Evolutionary conservation across 371 early-diverging fungal genomes (phyloP).

Genomic region (Dichotomocladium elegans): DNA sequence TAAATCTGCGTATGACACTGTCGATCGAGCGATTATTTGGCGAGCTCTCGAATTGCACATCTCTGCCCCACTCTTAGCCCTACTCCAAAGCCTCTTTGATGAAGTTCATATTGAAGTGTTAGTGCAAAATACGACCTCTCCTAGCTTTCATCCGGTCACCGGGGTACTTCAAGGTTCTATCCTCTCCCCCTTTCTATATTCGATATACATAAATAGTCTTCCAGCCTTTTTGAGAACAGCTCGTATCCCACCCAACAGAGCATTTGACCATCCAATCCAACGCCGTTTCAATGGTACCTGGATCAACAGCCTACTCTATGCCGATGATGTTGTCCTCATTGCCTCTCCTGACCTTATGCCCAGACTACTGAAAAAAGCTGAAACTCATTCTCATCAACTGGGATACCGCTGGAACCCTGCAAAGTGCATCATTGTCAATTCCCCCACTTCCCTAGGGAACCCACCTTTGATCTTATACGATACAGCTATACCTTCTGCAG

Average conservation of each 20-base stretch:
- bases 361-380: background rate
- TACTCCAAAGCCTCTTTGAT: slow-evolving; percentile 17
- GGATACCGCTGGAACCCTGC: slow-evolving; percentile 22
- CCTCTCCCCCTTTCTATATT: too few relatives aligned
- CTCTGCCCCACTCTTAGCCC: background rate
- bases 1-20: slow-evolving; percentile 27
- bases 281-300: too few relatives aligned
- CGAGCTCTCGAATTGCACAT: slow-evolving; percentile 18
- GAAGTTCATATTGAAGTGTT: slow-evolving; percentile 10
- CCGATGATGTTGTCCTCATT: slow-evolving; percentile 8
- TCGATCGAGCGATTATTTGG: too few relatives aligned
- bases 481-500: background rate
- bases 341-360: background rate
- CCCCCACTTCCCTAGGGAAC: background rate
- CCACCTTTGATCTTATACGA: slow-evolving; percentile 4
- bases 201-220: slow-evolving; percentile 1
- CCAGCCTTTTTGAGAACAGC: background rate
- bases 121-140: too few relatives aligned
- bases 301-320: slow-evolving; percentile 10
- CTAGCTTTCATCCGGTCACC: too few relatives aligned
- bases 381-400: slow-evolving; percentile 7
- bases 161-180: too few relatives aligned
- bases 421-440: slow-evolving; percentile 17
- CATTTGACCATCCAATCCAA: too few relatives aligned
- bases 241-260: too few relatives aligned